Base-by-base conservation (phyloP, 768 basidiomycete genomes). In the Pisolithus tinctorius region DNA sequence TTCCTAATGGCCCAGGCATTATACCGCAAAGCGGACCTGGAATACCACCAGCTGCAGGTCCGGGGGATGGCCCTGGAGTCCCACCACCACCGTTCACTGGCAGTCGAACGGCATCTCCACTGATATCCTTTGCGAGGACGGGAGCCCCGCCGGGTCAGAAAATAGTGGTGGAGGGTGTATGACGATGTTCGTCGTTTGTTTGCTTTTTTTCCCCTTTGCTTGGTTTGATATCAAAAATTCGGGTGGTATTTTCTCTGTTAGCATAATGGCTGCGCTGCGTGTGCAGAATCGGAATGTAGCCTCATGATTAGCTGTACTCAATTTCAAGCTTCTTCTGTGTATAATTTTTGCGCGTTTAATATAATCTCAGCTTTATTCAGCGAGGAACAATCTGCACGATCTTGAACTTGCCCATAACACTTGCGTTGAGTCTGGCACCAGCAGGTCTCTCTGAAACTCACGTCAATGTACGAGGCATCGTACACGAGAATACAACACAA, bases 81-180 rank as follows among this genome's bases (percentile, higher is more conserved):
- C 47, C 39, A 17, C 20, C 40, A 13, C 47, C 39, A 17, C 20
- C 40, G 16, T 63, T 63, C 17, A 11, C 47, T 31, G 20, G 43
- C 4, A 49, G n/a, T 4, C 57, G 63, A 44, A 57, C 63, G 36
- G 48, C 54, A 7, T 66, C 63, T 2, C 63, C 63, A 11, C 43
- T 65, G 50, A 62, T 64, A 14, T 40, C 36, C 41, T 50, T 31
- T 48, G 29, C 49, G 10, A 64, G 61, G 31, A 40, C 41, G 13
- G 49, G 50, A 1, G 44, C 56, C 16, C 25, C 50, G 13, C 14
- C 58, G 2, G 4, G 52, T 6, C 61, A 62, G 55, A 62, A 62
- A 37, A 48, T 63, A 29, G 38, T 55, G 1, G 43, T 61, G 4
- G 62, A 63, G 5, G 62, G 58, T 48, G 48, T 50, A 51, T 62